Percentiles rank a stretch among this genome's conserved stretches.
phyloP scores from a whole-genome alignment of 805 yeast genomes.

The Candida succiphila region DNA sequence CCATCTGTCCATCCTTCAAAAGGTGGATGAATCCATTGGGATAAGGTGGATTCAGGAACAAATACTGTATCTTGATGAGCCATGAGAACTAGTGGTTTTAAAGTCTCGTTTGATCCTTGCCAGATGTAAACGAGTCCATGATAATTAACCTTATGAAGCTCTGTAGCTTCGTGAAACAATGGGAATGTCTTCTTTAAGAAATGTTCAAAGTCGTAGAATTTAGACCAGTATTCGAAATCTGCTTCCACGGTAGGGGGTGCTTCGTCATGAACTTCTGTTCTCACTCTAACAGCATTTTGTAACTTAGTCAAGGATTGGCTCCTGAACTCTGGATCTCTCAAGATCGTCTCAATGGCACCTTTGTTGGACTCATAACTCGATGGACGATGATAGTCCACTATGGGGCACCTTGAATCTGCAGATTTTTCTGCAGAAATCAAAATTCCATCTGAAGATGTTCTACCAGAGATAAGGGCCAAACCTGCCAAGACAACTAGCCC shows the following conservation, averaged over 20 bases:
- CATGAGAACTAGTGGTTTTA: slow-evolving; percentile 59
- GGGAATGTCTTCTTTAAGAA: slow-evolving; percentile 2
- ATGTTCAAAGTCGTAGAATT: slow-evolving; percentile 12
- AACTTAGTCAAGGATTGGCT: slow-evolving; percentile 29
- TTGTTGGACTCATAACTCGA: background rate
- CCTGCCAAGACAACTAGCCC: too few species aligned
- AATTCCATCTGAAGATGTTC: background rate
- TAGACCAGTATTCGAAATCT: slow-evolving; percentile 36
- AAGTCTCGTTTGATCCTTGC: slow-evolving; percentile 37
- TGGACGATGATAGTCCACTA: background rate
- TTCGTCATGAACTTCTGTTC: slow-evolving; percentile 32
- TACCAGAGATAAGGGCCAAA: background rate
- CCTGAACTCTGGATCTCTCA: slow-evolving; percentile 24
- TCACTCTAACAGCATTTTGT: slow-evolving; percentile 39
- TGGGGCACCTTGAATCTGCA: background rate
- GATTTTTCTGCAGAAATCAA: background rate
- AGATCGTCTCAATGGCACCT: slow-evolving; percentile 10
- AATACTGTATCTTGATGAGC: slow-evolving; percentile 84
- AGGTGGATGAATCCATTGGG: slow-evolving; percentile 60
- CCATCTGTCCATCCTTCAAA: slow-evolving; percentile 66
- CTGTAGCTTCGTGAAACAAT: slow-evolving; percentile 14
- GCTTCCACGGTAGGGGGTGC: slow-evolving; percentile 20
- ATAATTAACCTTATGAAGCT: slow-evolving; percentile 46
- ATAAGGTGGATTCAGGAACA: slow-evolving; percentile 43
- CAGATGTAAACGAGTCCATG: slow-evolving; percentile 59